A percentile compares a stretch with the other conserved stretches of the same genome.
Conservation (phyloP, 768 basidiomycete species). For the Leccinum subgranulosum region DNA sequence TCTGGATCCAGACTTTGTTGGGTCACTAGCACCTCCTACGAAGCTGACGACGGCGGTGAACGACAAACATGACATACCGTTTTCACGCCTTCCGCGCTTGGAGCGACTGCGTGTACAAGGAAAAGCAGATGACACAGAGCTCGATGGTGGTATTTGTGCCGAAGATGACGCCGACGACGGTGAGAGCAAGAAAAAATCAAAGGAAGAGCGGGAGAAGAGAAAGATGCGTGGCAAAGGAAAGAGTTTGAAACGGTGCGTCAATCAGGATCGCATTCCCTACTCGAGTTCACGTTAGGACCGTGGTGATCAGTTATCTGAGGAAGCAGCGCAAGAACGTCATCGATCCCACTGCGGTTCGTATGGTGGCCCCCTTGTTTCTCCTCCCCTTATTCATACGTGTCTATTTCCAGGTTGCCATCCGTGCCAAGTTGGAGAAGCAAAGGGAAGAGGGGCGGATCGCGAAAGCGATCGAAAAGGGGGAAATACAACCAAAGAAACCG, state of each 20-base stretch:
- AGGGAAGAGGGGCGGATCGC: slow-evolving; percentile 41
- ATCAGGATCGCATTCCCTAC: background rate
- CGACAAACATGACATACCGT: slow-evolving; percentile 51
- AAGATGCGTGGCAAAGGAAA: slow-evolving; percentile 88
- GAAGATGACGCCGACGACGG: slow-evolving; percentile 37
- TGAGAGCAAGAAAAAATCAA: slow-evolving; percentile 25
- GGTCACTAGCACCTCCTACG: slow-evolving; percentile 59
- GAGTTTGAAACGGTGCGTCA: slow-evolving; percentile 68
- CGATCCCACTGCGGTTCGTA: slow-evolving; percentile 69
- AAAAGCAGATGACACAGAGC: slow-evolving; percentile 68
- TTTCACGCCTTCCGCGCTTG: slow-evolving; percentile 70
- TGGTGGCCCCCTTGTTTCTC: background rate
- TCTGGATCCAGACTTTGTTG: slow-evolving; percentile 74
- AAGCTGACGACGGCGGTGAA: slow-evolving; percentile 53
- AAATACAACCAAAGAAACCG: slow-evolving; percentile 27
- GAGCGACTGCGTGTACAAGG: slow-evolving; percentile 62
- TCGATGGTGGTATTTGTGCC: slow-evolving; percentile 31
- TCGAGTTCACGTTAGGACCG: background rate
- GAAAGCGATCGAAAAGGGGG: slow-evolving; percentile 34
- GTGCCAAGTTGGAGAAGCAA: slow-evolving; percentile 62
- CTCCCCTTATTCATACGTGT: background rate
- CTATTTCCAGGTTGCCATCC: slow-evolving; percentile 49
- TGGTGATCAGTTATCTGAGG: slow-evolving; percentile 53
- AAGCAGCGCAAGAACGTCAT: slow-evolving; percentile 96
- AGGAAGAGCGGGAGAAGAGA: slow-evolving; percentile 52